Evolutionary conservation across 106 monocot species (phyloP), one percentile per base, ranked within the genome.

Genomic region (Acorus gramineus): DNA sequence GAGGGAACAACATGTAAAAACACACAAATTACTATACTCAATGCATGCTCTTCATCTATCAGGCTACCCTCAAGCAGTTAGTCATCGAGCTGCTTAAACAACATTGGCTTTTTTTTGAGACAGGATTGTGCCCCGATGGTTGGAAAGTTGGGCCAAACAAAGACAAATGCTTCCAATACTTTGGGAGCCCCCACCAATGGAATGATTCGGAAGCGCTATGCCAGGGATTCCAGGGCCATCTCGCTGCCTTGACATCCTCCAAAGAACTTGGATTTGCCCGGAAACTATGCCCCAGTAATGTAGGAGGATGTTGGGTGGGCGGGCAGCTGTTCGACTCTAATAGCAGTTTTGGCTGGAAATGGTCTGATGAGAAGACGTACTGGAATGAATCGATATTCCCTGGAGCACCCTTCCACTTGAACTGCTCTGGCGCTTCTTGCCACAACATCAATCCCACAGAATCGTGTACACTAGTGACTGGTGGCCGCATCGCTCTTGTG

Each of bases 241-340:
- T 96, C 73, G 95, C 87, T 48, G 78, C 87, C 5, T 76, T 96
- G 42, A 65, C 75, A 53, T 96, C 90, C 60, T 8, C 63, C 49
- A 65, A 87, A 51, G 90, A 90, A 49, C 64, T 96, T 55, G 68
- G 47, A 65, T 78, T 96, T 70, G 81, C 72, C 5, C 67, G 72
- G 69, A 59, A 65, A 63, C 63, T 96, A 11, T 90, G 90, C 73
- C 64, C 64, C 44, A 61, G 53, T 59, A 49, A 57, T 8, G 56
- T 14, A 13, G 70, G 55, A 10, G 87, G 85, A 7, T 96, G 95
- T 53, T 96, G 95, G 90, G 82, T 87, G 46, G 90, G 95, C 12
- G 90, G 90, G 49, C 74, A 61, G 56, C 75, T 68, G 14, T 65
- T 76, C 69, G 87, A 85, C 69, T 81, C 85, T 10, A 65, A 62